Evolutionary conservation across 1,284 basidiomycete species (phyloP).

Genomic region (Puccinia triticina): DNA sequence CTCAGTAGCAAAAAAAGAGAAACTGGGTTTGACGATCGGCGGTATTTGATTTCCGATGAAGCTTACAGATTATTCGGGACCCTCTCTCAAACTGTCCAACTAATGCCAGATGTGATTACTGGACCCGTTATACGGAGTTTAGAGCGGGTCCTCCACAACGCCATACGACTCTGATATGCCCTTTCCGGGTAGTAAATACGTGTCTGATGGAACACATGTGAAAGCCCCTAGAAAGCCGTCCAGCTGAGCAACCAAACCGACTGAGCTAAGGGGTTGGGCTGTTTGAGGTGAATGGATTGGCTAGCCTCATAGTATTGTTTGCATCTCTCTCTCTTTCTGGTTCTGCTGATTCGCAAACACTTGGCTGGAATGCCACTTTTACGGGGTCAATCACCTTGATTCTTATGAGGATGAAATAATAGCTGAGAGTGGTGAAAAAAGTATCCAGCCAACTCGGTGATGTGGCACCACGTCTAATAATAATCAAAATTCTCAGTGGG

Average conservation of each 20-base stretch:
- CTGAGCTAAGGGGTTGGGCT: neutral
- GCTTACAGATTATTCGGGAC: constrained; percentile 7
- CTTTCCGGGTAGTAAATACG: neutral
- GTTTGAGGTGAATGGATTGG: neutral
- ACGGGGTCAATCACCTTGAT: neutral
- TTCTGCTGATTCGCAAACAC: neutral
- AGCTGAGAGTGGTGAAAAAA: neutral
- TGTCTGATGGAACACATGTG: neutral
- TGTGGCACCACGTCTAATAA: neutral
- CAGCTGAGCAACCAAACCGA: neutral
- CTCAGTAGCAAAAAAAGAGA: neutral
- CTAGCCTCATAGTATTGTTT: constrained; percentile 17
- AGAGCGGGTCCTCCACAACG: neutral
- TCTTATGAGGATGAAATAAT: neutral
- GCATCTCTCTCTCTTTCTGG: neutral
- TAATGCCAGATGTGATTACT: constrained; percentile 1
- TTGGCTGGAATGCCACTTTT: neutral
- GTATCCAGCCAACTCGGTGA: neutral
- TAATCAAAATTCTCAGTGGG: neutral
- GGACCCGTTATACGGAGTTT: neutral
- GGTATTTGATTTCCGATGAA: constrained; percentile 9
- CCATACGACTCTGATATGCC: neutral
- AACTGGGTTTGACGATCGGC: constrained; percentile 12
- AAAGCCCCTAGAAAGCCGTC: neutral
- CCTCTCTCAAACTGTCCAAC: neutral